Conservation (phyloP, 495 filamentous ascomycete species). For the Penicillium crystallinum region DNA sequence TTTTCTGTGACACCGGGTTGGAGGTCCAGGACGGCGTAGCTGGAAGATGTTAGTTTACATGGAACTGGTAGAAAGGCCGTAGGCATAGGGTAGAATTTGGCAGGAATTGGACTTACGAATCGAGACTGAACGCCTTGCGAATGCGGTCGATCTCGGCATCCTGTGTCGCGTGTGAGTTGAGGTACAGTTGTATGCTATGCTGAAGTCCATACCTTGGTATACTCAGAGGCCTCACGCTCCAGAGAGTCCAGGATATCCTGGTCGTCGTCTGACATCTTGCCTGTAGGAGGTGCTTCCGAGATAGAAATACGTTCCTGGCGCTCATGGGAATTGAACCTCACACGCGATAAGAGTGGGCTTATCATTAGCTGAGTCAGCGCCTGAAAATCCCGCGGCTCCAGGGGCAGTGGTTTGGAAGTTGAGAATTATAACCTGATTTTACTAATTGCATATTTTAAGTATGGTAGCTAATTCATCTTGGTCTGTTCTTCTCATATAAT, state of each 20-base stretch:
- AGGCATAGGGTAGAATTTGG: neutral
- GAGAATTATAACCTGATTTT: no score
- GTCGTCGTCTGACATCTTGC: constrained; percentile 53
- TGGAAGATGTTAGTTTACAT: constrained; percentile 19
- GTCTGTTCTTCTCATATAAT: no score
- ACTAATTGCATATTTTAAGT: no score
- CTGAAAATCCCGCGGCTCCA: neutral
- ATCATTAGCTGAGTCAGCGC: constrained; percentile 36
- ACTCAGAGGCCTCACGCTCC: constrained; percentile 84
- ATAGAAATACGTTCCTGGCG: neutral
- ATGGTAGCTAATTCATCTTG: no score
- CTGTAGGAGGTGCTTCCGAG: neutral
- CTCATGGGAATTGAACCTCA: neutral
- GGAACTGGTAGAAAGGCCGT: neutral
- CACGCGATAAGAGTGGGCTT: constrained; percentile 18
- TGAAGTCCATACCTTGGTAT: constrained; percentile 60
- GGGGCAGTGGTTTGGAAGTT: no score
- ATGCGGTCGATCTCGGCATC: constrained; percentile 97
- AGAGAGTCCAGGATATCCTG: constrained; percentile 78
- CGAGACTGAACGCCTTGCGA: constrained; percentile 79
- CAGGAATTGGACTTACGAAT: constrained; percentile 59
- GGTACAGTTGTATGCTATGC: neutral
- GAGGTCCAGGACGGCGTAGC: constrained; percentile 92
- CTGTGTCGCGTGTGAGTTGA: constrained; percentile 39
- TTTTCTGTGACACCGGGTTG: constrained; percentile 92